A percentile compares a stretch with the other conserved stretches of the same genome.
Conservation (phyloP, 768 basidiomycete genomes). For the Suillus paluster region DNA sequence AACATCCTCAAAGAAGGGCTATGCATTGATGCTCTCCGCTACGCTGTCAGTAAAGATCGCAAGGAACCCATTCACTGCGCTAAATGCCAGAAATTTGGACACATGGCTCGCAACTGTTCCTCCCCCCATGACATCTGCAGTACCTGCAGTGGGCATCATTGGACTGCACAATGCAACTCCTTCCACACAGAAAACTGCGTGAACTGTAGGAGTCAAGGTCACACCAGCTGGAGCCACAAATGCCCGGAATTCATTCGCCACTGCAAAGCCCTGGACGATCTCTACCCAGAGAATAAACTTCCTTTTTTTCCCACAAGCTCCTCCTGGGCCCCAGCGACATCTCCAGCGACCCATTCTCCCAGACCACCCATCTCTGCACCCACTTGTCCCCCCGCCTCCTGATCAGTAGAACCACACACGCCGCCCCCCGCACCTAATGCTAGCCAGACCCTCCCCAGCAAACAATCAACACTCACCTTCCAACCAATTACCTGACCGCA, state of each 20-base stretch:
- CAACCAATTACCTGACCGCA: constrained; percentile 19
- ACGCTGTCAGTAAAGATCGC: constrained; percentile 15
- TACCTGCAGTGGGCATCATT: neutral
- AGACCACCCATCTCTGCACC: no score
- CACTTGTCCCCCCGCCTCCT: no score
- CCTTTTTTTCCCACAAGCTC: constrained; percentile 16
- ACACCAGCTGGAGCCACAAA: constrained; percentile 11
- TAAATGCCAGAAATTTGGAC: constrained; percentile 7
- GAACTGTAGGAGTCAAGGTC: neutral
- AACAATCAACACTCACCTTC: constrained; percentile 34
- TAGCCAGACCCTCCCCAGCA: no score
- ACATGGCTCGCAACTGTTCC: constrained; percentile 8
- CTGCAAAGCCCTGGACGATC: neutral
- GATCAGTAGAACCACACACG: no score
- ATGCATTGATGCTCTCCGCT: constrained; percentile 16
- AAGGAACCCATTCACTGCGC: constrained; percentile 2
- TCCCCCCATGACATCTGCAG: constrained; percentile 1
- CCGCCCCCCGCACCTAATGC: no score
- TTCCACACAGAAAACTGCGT: neutral
- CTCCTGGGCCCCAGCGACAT: constrained; percentile 18
- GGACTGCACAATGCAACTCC: neutral
- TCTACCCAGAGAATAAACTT: constrained; percentile 15
- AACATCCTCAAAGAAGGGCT: constrained; percentile 22
- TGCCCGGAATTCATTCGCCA: constrained; percentile 16
- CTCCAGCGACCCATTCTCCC: no score